Conservation (phyloP, 139 green algal genomes). For the Ettlia oleoabundans region DNA sequence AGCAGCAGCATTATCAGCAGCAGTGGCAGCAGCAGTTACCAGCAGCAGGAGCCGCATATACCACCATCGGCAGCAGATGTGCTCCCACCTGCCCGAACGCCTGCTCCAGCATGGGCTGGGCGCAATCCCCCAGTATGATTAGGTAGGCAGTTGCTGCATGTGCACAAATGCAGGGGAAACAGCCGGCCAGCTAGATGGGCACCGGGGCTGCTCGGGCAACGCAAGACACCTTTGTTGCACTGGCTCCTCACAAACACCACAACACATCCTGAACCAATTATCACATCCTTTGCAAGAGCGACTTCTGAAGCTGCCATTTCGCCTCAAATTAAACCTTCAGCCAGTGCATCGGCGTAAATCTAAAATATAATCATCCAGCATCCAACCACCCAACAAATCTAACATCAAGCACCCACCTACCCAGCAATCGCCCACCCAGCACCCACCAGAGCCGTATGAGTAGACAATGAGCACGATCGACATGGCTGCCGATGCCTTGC, state of each 20-base stretch:
- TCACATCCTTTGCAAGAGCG: no score
- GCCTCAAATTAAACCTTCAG: no score
- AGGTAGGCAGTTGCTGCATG: conserved; percentile 59
- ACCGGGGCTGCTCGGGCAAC: no score
- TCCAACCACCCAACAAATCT: no score
- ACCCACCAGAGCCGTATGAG: conserved; percentile 58
- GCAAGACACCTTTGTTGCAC: no score
- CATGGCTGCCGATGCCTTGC: conserved; percentile 58
- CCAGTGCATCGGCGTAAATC: no score
- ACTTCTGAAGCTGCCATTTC: no score
- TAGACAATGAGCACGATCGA: conserved; percentile 64
- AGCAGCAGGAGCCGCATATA: not conserved
- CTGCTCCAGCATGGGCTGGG: conserved; percentile 52
- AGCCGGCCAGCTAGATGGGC: not conserved
- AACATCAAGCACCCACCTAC: no score
- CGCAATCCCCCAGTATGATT: conserved; percentile 78
- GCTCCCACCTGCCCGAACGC: conserved; percentile 6
- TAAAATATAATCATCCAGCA: no score
- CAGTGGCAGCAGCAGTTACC: not conserved
- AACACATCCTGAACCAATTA: no score
- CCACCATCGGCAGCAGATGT: not conserved
- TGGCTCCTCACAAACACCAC: no score
- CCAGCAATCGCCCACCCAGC: not conserved
- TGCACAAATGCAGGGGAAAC: not conserved
- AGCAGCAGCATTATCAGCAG: not conserved